phyloP scores from a whole-genome alignment of 495 filamentous ascomycete species.

The Neurospora pannonica region DNA sequence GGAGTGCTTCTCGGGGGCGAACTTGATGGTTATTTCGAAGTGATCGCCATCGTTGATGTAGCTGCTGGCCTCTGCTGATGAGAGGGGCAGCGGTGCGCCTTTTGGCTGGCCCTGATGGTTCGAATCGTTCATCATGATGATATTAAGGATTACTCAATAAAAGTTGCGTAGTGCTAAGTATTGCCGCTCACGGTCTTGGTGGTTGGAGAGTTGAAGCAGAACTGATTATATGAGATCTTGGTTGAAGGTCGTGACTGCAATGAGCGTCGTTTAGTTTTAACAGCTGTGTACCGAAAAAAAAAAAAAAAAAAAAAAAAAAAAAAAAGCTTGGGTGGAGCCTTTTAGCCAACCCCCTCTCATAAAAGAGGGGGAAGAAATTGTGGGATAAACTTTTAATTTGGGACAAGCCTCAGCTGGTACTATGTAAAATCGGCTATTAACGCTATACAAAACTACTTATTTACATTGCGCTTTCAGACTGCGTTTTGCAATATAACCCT shows the following conservation, averaged over 20 bases:
- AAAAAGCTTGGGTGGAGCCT: too few species aligned
- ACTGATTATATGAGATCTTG: not conserved
- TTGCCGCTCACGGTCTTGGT: not conserved
- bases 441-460: too few species aligned
- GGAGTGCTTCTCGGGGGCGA: slow-evolving; percentile 15
- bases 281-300: not conserved
- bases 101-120: not conserved
- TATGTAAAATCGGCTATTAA: too few species aligned
- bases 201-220: not conserved
- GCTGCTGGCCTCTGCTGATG: not conserved
- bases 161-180: not conserved
- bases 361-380: too few species aligned
- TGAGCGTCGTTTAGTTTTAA: not conserved
- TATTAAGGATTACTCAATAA: not conserved
- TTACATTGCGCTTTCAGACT: too few species aligned
- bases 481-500: too few species aligned
- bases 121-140: not conserved
- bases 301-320: too few species aligned
- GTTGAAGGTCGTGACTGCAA: not conserved
- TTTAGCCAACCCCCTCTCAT: too few species aligned
- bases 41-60: slow-evolving; percentile 1
- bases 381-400: too few species aligned
- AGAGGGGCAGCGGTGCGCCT: not conserved
- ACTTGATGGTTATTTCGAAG: slow-evolving; percentile 18
- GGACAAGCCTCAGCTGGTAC: too few species aligned